Base-by-base conservation (phyloP, 2,329 filamentous ascomycete genomes). In the Diaporthe caulivora region DNA sequence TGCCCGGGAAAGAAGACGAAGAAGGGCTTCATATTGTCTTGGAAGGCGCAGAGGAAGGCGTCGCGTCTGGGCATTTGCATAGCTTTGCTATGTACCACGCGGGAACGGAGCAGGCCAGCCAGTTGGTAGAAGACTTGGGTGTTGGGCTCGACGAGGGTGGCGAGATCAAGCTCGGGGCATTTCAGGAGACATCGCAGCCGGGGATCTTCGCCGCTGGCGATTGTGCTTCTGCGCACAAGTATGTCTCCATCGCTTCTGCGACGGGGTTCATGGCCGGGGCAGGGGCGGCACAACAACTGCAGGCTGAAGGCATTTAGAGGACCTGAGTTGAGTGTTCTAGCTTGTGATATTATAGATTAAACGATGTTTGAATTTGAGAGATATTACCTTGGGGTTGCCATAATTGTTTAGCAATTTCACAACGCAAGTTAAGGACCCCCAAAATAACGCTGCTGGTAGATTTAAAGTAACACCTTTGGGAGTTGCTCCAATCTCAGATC, bases 161-260 rank as follows among this genome's bases (percentile, higher is more conserved):
- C 4, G 55, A 40, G 34, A 58, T 58, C 21, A 58, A 58, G 55
- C 55, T 58, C 17, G 55, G 55, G 21, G 55, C 34, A 7, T 58
- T 58, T 31, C 55, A 58, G 34, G 34, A 58, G 34, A 58, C 55
- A 1, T 58, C 55, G 34, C 34, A 24, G 17, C 21, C 62, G 9
- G 62, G 62, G 2, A 24, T 67, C 21, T 67, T 67, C 37, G 62
- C 62, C 7, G 62, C 62, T 2, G 62, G 62, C 1, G 62, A 67
- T 9, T 67, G 62, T 26, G 42, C 62, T 21, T 49, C 42, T 3
- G 29, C 11, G 17, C 47, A 49, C 44, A 67, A 67, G n/a, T 58
- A 58, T 40, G 55, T 58, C 1, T 58, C 55, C 15, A 58, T 58
- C 17, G 55, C 55, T 17, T 58, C 55, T 24, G 31, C 55, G 37